Evolutionary conservation across 345 rosid genomes (phyloP).

Genomic region (Brassica carinata): DNA sequence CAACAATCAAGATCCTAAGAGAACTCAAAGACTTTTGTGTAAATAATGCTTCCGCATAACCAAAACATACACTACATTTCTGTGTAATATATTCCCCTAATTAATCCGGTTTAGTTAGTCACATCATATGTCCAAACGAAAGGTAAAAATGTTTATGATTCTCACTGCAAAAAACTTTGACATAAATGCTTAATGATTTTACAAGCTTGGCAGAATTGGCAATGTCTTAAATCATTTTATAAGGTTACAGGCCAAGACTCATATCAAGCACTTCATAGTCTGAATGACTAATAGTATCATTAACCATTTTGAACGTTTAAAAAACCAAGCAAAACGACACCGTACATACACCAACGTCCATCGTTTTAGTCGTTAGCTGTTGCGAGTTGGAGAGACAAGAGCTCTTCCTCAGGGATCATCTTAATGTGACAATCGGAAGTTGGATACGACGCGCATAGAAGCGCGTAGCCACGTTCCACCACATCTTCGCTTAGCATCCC

Average conservation of each 20-base stretch:
- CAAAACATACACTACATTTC: not conserved
- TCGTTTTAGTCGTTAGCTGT: conserved; percentile 70
- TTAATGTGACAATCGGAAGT: conserved; percentile 77
- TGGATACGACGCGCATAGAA: conserved; percentile 82
- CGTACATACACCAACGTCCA: not conserved
- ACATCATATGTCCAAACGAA: not conserved
- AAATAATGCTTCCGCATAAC: not conserved
- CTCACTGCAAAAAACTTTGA: not conserved
- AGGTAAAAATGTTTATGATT: not conserved
- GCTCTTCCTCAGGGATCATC: conserved; percentile 92
- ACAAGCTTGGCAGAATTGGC: not conserved
- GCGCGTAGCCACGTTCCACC: conserved; percentile 81
- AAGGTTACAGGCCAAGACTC: not conserved
- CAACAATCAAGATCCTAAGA: not conserved
- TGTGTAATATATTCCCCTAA: not conserved
- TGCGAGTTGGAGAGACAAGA: conserved; percentile 78
- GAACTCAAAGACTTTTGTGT: not conserved
- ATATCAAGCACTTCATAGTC: not conserved
- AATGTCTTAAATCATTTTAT: not conserved
- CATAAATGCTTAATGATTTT: not conserved
- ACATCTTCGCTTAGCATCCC: conserved; percentile 99
- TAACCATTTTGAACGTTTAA: not conserved
- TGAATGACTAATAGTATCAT: not conserved
- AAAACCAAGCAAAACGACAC: not conserved
- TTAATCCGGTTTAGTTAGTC: not conserved